These are phyloP conservation scores for Sistotremastrum suecicum DNA, from an alignment of 768 basidiomycete genomes.

Conservation along the genomic window DNA sequence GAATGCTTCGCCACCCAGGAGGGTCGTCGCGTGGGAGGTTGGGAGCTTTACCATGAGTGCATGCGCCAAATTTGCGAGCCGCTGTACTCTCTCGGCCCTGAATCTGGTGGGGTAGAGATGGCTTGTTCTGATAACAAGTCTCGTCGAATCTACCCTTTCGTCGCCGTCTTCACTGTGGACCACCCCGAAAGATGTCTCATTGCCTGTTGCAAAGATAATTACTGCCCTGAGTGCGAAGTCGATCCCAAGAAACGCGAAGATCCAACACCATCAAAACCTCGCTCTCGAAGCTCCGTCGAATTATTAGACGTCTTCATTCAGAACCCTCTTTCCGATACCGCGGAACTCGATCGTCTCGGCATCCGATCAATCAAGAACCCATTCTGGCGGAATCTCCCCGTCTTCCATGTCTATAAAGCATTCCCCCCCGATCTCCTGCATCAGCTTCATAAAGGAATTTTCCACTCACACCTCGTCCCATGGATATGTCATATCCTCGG, in stretches of 20 bases:
- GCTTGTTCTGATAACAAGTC: conserved; percentile 21
- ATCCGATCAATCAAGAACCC: neutral
- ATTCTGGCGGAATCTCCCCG: conserved; percentile 8
- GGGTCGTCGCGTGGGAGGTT: conserved; percentile 7
- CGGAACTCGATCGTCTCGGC: too few relatives aligned
- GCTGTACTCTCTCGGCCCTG: conserved; percentile 15
- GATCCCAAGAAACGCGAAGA: conserved; percentile 11
- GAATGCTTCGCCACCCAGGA: conserved; percentile 12
- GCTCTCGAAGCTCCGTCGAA: too few relatives aligned
- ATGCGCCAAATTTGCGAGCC: conserved; percentile 20
- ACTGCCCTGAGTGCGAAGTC: conserved; percentile 18
- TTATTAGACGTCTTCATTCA: too few relatives aligned
- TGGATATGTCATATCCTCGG: conserved; percentile 12
- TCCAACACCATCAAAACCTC: too few relatives aligned
- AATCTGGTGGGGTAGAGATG: conserved; percentile 18
- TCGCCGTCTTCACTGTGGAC: conserved; percentile 25
- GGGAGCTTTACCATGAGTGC: conserved; percentile 23
- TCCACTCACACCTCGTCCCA: conserved; percentile 8
- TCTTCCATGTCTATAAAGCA: conserved; percentile 4
- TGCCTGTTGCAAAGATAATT: conserved; percentile 5
- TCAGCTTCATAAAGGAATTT: conserved; percentile 4
- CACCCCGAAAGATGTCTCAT: conserved; percentile 27
- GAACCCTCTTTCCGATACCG: too few relatives aligned
- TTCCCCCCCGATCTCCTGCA: neutral
- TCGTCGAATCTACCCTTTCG: conserved; percentile 21